Conservation (phyloP, 2,329 filamentous ascomycete species). For the Colletotrichum sublineola region DNA sequence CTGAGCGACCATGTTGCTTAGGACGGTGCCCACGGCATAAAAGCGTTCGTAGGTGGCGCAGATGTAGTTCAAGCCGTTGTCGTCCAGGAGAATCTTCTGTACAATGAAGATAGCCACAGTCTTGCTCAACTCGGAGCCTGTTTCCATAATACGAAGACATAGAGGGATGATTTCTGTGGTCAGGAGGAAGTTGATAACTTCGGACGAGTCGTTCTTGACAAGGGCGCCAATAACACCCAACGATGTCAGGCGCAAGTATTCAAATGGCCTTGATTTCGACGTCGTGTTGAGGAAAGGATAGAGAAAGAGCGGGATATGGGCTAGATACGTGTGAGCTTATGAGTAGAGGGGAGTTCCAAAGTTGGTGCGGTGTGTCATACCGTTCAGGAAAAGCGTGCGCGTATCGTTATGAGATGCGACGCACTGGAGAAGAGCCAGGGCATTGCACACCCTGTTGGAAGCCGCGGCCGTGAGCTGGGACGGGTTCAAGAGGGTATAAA, state of each 20-base stretch:
- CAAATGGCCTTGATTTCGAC: slow-evolving; percentile 96
- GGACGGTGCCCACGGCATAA: slow-evolving; percentile 95
- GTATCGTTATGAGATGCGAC: slow-evolving; percentile 98
- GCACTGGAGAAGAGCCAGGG: slow-evolving; percentile 93
- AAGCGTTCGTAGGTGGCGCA: slow-evolving; percentile 99
- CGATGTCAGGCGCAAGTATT: slow-evolving; percentile 95
- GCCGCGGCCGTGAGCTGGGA: slow-evolving; percentile 98
- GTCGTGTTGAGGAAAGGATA: slow-evolving; percentile 99
- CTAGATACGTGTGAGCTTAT: slow-evolving; percentile 60
- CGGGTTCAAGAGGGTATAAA: slow-evolving; percentile 96
- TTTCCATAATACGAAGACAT: slow-evolving; percentile 99
- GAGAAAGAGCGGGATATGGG: slow-evolving; percentile 96
- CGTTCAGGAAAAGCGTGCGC: slow-evolving; percentile 90
- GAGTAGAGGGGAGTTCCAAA: not conserved
- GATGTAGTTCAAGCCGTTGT: slow-evolving; percentile 97
- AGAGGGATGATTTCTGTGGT: slow-evolving; percentile 99
- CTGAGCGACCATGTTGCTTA: slow-evolving; percentile 99
- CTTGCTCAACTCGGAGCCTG: slow-evolving; percentile 97
- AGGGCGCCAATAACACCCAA: slow-evolving; percentile 96
- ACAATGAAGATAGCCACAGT: slow-evolving; percentile 99
- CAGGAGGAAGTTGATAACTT: slow-evolving; percentile 98
- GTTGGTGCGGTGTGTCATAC: slow-evolving; percentile 63
- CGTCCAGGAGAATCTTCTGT: slow-evolving; percentile 97
- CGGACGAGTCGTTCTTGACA: slow-evolving; percentile 98
- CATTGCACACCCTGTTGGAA: slow-evolving; percentile 97